Percentiles rank a stretch among this genome's conserved stretches.
Evolutionary conservation across 768 basidiomycete species (phyloP).

Genomic region (Mycena filopes): DNA sequence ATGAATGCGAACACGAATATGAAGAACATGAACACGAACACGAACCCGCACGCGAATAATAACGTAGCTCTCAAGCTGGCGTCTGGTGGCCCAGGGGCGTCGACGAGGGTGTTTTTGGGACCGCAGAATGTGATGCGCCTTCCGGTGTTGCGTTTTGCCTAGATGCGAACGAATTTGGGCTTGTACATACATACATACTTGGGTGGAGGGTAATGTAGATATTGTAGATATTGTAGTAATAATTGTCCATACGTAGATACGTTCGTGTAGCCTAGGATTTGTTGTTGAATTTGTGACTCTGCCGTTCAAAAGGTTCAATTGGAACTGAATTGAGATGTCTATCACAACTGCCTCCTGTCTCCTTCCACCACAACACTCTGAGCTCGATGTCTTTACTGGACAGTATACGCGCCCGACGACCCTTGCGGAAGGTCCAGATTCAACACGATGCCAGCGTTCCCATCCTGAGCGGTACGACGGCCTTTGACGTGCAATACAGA

Average conservation of each 20-base stretch:
- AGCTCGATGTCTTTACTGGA: conserved; percentile 26
- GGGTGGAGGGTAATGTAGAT: too few species aligned
- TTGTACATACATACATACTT: too few species aligned
- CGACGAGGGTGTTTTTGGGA: conserved; percentile 1
- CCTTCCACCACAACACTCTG: neutral
- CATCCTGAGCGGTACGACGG: conserved; percentile 4
- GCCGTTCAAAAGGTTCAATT: too few species aligned
- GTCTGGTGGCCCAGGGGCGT: too few species aligned
- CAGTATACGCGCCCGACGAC: conserved; percentile 14
- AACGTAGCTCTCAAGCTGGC: too few species aligned
- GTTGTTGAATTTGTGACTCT: too few species aligned
- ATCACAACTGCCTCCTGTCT: neutral
- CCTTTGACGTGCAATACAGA: neutral
- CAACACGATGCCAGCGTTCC: conserved; percentile 27
- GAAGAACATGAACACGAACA: conserved; percentile 1
- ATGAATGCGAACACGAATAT: neutral
- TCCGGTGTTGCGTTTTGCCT: conserved; percentile 12
- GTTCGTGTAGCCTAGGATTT: too few species aligned
- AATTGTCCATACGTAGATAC: too few species aligned
- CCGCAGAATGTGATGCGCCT: conserved; percentile 9
- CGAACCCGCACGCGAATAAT: too few species aligned
- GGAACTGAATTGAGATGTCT: neutral
- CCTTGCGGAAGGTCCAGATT: conserved; percentile 13
- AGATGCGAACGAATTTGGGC: too few species aligned
- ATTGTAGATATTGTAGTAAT: too few species aligned